Evolutionary conservation across 1,284 basidiomycete species (phyloP).

Genomic region (Boletus subluridellus): DNA sequence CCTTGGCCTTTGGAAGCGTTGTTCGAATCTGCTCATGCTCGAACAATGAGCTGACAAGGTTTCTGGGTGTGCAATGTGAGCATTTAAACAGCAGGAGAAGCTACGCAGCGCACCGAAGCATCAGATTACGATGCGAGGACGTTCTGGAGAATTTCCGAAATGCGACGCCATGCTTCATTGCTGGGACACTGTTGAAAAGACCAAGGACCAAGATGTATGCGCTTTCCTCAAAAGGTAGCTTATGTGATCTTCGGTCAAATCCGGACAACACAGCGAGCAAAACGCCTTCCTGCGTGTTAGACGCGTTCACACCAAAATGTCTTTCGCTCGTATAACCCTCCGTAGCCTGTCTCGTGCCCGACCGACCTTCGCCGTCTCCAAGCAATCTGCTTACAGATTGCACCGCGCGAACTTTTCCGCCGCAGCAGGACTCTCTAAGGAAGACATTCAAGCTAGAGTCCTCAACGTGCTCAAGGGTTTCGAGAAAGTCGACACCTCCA

Average conservation of each 20-base stretch:
- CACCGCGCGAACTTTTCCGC: constrained; percentile 70
- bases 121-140: constrained; percentile 81
- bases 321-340: constrained; percentile 48
- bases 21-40: constrained; percentile 97
- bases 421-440: constrained; percentile 68
- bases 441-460: constrained; percentile 79
- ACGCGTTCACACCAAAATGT: constrained; percentile 41
- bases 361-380: constrained; percentile 32
- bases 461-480: constrained; percentile 90
- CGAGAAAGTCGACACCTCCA: constrained; percentile 87
- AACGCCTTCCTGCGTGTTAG: neutral
- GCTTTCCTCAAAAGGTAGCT: constrained; percentile 3
- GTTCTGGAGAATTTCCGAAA: constrained; percentile 87
- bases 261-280: constrained; percentile 16
- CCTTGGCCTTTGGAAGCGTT: constrained; percentile 93
- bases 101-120: constrained; percentile 67
- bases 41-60: constrained; percentile 91
- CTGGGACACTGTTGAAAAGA: constrained; percentile 3
- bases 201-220: neutral
- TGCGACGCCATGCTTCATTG: constrained; percentile 90
- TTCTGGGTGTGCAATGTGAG: constrained; percentile 48
- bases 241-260: constrained; percentile 22
- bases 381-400: constrained; percentile 32
- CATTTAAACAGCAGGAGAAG: neutral
- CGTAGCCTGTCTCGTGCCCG: constrained; percentile 42